These are phyloP conservation scores for Beauveria rudraprayagi DNA, from an alignment of 2,329 filamentous ascomycete genomes.

Conservation along the genomic window DNA sequence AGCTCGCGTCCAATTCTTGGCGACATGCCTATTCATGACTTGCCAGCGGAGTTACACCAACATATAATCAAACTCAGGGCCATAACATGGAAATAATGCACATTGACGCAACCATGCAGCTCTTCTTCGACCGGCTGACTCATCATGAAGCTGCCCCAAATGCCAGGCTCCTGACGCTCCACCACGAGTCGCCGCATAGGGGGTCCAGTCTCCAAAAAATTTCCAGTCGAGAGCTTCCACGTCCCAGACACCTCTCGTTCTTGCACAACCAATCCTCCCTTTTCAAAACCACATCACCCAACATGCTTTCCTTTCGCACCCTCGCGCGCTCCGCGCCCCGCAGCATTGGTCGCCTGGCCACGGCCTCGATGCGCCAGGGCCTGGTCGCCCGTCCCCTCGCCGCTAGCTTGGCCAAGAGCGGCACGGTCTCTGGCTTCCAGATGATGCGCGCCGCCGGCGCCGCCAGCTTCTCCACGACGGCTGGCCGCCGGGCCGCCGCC, in stretches of 20 bases:
- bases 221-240: not conserved
- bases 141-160: slow-evolving; percentile 5
- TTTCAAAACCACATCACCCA: not conserved
- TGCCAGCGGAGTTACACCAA: too few species aligned
- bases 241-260: not conserved
- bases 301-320: slow-evolving; percentile 63
- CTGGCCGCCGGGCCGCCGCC: slow-evolving; percentile 32
- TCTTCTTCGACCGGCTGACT: not conserved
- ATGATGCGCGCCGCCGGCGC: slow-evolving; percentile 27
- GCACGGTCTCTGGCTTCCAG: slow-evolving; percentile 13
- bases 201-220: slow-evolving; percentile 1
- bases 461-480: slow-evolving; percentile 40
- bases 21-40: too few species aligned
- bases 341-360: slow-evolving; percentile 49
- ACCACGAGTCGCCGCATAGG: not conserved
- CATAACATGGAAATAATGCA: too few species aligned
- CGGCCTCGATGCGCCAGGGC: slow-evolving; percentile 42
- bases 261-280: not conserved
- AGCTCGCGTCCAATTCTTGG: too few species aligned
- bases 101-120: not conserved
- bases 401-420: slow-evolving; percentile 23
- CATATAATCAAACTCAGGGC: too few species aligned
- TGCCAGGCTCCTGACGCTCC: slow-evolving; percentile 5
- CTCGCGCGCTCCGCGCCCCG: slow-evolving; percentile 61
- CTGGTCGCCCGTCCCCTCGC: slow-evolving; percentile 35